phyloP scores from a whole-genome alignment of 495 filamentous ascomycete species.

The Xylaria longipes region DNA sequence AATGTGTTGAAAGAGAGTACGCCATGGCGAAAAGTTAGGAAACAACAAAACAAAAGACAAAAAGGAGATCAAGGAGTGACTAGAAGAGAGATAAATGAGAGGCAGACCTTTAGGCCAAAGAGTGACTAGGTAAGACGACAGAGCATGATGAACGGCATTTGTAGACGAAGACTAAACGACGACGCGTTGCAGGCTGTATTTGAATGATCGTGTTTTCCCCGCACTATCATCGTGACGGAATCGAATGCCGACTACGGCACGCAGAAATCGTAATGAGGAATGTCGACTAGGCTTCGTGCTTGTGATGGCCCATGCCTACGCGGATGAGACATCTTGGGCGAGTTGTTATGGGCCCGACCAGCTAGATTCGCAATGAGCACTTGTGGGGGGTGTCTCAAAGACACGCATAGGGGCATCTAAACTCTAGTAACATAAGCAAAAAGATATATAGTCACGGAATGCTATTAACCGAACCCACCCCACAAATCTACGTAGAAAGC shows the following conservation, averaged over 20 bases:
- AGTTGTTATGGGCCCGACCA: not conserved
- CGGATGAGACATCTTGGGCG: conserved; percentile 35
- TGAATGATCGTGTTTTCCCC: conserved; percentile 28
- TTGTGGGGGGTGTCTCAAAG: not conserved
- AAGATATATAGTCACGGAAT: not conserved
- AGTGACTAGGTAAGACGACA: conserved; percentile 32
- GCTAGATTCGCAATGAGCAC: not conserved
- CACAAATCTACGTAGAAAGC: not conserved
- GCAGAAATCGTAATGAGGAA: conserved; percentile 32
- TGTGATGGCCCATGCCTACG: conserved; percentile 26
- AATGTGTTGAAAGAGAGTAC: conserved; percentile 41
- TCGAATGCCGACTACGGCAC: conserved; percentile 37
- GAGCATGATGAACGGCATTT: conserved; percentile 20
- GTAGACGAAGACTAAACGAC: not conserved
- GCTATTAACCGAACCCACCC: not conserved
- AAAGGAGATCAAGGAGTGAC: conserved; percentile 33
- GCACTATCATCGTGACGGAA: conserved; percentile 25
- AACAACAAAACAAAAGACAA: not conserved
- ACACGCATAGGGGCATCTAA: not conserved
- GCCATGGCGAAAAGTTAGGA: conserved; percentile 29
- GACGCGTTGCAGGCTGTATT: conserved; percentile 21
- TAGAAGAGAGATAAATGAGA: conserved; percentile 28
- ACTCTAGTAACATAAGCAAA: not conserved
- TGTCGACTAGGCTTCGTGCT: conserved; percentile 36
- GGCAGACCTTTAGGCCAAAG: conserved; percentile 26